Conservation (phyloP, 257 asterid genomes). For the Eustoma russellianum region DNA sequence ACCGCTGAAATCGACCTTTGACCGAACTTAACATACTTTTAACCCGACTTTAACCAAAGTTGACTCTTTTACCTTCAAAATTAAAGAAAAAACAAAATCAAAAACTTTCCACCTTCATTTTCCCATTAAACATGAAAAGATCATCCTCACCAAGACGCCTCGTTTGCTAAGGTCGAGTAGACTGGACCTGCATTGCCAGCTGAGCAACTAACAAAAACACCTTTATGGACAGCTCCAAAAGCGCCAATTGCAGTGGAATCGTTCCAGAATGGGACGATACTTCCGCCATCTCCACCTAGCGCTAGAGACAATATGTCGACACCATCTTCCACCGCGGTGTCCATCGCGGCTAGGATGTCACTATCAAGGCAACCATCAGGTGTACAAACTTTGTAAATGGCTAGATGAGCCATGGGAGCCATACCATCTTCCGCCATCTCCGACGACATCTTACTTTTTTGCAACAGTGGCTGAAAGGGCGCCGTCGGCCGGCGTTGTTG, state of each 20-base stretch:
- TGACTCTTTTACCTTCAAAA: too few species aligned
- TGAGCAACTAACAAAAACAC: conserved; percentile 19
- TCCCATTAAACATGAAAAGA: too few species aligned
- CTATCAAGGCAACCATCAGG: conserved; percentile 6
- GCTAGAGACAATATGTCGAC: conserved; percentile 21
- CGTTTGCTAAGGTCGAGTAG: conserved; percentile 12
- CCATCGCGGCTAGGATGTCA: conserved; percentile 31
- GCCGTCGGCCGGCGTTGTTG: too few species aligned
- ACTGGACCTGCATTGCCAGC: conserved; percentile 20
- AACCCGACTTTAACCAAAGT: too few species aligned
- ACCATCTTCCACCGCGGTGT: conserved; percentile 27
- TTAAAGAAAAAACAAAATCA: too few species aligned
- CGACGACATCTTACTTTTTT: too few species aligned
- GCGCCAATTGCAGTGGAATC: conserved; percentile 18
- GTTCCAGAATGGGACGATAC: not conserved
- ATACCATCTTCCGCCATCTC: too few species aligned
- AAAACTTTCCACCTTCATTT: too few species aligned
- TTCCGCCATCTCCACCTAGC: conserved; percentile 11
- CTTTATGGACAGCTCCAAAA: conserved; percentile 15
- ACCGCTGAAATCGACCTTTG: too few species aligned
- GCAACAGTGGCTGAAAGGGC: too few species aligned
- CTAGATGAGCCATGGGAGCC: conserved; percentile 44
- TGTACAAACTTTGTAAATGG: conserved; percentile 29
- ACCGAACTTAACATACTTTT: too few species aligned
- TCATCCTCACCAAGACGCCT: conserved; percentile 25